A percentile compares a stretch with the other conserved stretches of the same genome.
Conservation (phyloP, 2,329 filamentous ascomycete species). For the Paecilomyces variotii region DNA sequence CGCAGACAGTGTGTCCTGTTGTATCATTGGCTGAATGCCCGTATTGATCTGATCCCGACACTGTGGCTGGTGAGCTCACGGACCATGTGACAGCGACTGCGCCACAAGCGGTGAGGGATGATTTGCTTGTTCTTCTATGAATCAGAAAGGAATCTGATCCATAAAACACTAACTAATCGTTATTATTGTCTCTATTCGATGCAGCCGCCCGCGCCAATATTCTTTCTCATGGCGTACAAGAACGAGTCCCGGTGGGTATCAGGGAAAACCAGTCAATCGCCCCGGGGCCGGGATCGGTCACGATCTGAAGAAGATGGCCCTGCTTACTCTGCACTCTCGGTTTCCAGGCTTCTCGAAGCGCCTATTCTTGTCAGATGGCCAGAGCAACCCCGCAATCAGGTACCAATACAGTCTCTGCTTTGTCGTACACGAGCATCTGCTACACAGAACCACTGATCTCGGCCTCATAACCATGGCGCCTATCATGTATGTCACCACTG, state of each 20-base stretch:
- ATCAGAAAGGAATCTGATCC: background rate
- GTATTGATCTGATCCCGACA: slow-evolving; percentile 17
- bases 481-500: background rate
- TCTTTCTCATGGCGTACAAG: too few relatives aligned
- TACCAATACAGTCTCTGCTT: slow-evolving; percentile 3
- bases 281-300: too few relatives aligned
- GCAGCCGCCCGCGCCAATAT: too few relatives aligned
- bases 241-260: too few relatives aligned
- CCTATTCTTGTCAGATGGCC: background rate
- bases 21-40: slow-evolving; percentile 17
- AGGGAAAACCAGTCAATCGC: too few relatives aligned
- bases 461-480: background rate
- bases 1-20: background rate
- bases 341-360: background rate
- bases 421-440: background rate
- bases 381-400: slow-evolving; percentile 3
- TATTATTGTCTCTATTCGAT: background rate
- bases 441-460: background rate
- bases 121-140: background rate
- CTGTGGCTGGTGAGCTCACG: slow-evolving; percentile 18
- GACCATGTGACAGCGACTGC: background rate
- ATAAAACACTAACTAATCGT: background rate
- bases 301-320: too few relatives aligned
- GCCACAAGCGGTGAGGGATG: background rate
- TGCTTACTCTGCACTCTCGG: too few relatives aligned